Evolutionary conservation across 345 rosid genomes (phyloP).

Genomic region (Barbarea vulgaris): DNA sequence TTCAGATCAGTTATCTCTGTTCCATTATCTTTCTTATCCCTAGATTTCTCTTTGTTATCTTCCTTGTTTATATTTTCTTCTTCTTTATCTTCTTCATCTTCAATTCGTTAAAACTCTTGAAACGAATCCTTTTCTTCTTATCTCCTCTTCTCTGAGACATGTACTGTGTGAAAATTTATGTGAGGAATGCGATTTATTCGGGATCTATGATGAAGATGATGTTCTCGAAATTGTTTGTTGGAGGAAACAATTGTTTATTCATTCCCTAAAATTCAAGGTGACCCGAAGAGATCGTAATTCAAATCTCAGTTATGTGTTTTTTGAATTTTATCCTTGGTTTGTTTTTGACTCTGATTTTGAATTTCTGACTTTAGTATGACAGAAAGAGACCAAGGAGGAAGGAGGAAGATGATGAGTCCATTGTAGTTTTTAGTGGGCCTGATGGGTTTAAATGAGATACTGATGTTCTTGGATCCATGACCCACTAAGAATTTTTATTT

Average conservation of each 20-base stretch:
- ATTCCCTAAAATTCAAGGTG: conserved; percentile 73
- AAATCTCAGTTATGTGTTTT: too few species aligned
- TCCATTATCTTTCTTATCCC: conserved; percentile 40
- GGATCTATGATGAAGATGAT: too few species aligned
- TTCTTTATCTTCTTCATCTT: conserved; percentile 32
- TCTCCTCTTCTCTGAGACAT: conserved; percentile 44
- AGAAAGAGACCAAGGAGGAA: conserved; percentile 36
- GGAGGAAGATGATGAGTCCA: conserved; percentile 29
- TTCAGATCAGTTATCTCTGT: neutral
- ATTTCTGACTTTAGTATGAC: too few species aligned
- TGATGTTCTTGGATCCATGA: too few species aligned
- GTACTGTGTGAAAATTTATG: too few species aligned
- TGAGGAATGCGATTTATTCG: too few species aligned
- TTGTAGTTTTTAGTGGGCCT: too few species aligned
- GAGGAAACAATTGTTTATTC: conserved; percentile 74
- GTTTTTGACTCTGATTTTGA: too few species aligned
- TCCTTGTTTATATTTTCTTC: conserved; percentile 2
- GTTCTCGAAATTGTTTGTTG: conserved; percentile 77
- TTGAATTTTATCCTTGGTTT: too few species aligned
- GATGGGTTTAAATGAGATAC: too few species aligned
- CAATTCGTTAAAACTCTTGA: conserved; percentile 62
- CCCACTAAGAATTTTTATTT: too few species aligned
- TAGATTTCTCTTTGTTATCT: conserved; percentile 12
- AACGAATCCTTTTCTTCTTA: conserved; percentile 44
- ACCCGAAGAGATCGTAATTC: neutral